Base-by-base conservation (phyloP, 1,284 basidiomycete genomes). In the Cutaneotrichosporon sp. region DNA sequence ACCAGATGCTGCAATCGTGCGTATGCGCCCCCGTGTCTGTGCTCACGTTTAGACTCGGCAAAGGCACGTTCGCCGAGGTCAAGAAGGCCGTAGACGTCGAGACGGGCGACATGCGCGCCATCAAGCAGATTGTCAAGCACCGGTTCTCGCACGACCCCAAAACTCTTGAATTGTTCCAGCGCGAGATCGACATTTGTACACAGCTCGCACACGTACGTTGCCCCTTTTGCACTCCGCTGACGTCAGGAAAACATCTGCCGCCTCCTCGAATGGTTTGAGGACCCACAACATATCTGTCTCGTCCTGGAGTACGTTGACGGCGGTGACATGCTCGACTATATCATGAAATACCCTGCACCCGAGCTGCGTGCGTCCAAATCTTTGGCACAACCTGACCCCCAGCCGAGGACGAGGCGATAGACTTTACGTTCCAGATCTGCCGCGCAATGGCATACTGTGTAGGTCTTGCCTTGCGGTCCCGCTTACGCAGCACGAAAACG, bases 301-400 rank as follows among this genome's bases (percentile, higher is more conserved):
- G 67, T 77, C 8, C 63, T 76, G 41, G 75, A 76, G 73, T 83
- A 84, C 57, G 80, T 94, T 4, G 82, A 86, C 23, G 91, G 92
- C 15, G 91, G 90, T 1, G 90, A 96, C 70, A 77, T 97, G n/a
- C 77, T 94, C 15, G 86, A 90, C 59, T 84, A 83, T 63, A 90
- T 92, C 58, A 68, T 88, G 44, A 77, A 71, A 14, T 66, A 53
- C 5, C 70, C 74, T 3, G 85, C 63, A 7, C 58, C 55, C 5
- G 72, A 86, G 2, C 26, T 30, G 26, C 26, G 26, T 30, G 10
- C 5, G 26, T 30, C n/a, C n/a, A n/a, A n/a, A 10, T 30, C 26
- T 7, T 30, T 30, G 10, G 5, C 5, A 30, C 5, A 10, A 30
- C 21, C 26, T 35, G 36, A 56, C 37, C 17, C 18, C 8, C 54